Evolutionary conservation across 2,329 filamentous ascomycete genomes (phyloP), one percentile per base, ranked within the genome.

Genomic region (Sporothrix inflata): DNA sequence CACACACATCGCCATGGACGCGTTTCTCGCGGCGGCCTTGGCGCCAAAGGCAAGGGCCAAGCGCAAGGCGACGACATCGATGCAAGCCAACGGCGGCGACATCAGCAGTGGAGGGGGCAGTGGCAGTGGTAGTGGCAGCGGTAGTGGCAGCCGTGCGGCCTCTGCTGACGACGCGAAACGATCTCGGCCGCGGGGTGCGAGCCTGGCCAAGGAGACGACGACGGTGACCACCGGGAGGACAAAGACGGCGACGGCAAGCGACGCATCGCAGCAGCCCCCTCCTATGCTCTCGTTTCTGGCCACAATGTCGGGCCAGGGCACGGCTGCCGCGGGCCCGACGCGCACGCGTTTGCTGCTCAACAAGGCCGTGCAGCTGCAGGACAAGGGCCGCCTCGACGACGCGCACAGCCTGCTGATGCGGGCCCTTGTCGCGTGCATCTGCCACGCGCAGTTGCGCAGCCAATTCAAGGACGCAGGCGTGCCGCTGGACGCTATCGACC

Each of bases 371-470:
- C 5, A 27, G 21, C 11, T 65, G 16, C 38, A 49, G 21, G 9
- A 67, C 3, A 24, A 66, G 8, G 60, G 51, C 24, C 51, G 60
- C 8, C 30, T 53, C 12, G 53, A 21, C 11, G 55, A 68, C 11
- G 69, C 63, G 4, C 38, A 40, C 38, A 42, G 45, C 14, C 1
- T 69, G 14, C 47, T 71, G 1, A 34, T 4, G 8, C 55, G 72
- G 70, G 74, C 72, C 11, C 66, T 75, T n/a, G 42, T 73, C 4
- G 34, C 24, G 3, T 75, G 74, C 38, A 11, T 12, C 30, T 75
- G 74, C 69, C 71, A 73, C 19, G 16, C 7, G 1, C 4, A 49
- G 16, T 11, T 68, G 0, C 72, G 72, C 5, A 67, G 49, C 16
- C 65, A 71, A 55, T 72, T 73, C 34, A 40, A 61, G 38, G 65